Evolutionary conservation across 306 rosid genomes (phyloP).

Genomic region (Cicer pinnatifidum): DNA sequence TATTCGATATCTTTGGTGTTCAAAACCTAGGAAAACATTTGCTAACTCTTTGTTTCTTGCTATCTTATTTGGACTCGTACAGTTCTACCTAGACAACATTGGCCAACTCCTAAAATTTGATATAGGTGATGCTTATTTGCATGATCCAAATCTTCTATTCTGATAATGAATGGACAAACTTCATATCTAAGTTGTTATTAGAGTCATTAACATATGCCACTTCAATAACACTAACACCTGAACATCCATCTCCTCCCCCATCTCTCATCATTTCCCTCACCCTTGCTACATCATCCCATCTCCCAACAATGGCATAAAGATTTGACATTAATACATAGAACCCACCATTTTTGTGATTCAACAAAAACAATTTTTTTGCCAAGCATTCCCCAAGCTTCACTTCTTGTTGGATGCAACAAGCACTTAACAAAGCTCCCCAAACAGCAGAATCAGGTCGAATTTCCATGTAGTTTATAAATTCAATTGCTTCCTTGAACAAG

Average conservation of each 20-base stretch:
- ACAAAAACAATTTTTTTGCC: slow-evolving; percentile 64
- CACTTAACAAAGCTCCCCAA: slow-evolving; percentile 74
- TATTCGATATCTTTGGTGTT: too few species aligned
- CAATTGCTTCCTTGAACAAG: slow-evolving; percentile 67
- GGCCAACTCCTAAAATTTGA: not conserved
- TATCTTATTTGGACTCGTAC: not conserved
- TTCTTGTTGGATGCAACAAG: slow-evolving; percentile 72
- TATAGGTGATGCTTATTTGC: not conserved
- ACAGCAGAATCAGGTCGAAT: slow-evolving; percentile 72
- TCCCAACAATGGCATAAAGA: slow-evolving; percentile 68
- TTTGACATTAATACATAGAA: slow-evolving; percentile 76
- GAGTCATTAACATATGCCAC: slow-evolving; percentile 40
- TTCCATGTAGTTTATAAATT: slow-evolving; percentile 59
- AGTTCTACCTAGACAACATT: not conserved
- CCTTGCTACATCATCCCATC: slow-evolving; percentile 82
- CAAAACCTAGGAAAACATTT: too few species aligned
- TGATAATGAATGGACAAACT: not conserved
- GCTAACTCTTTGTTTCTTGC: not conserved
- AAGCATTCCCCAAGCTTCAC: slow-evolving; percentile 70
- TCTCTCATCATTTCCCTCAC: slow-evolving; percentile 83
- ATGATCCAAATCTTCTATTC: slow-evolving; percentile 2
- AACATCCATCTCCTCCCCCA: slow-evolving; percentile 67
- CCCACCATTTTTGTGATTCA: slow-evolving; percentile 62
- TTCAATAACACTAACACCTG: slow-evolving; percentile 64
- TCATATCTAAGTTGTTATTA: slow-evolving; percentile 26